These are phyloP conservation scores for Penstemon barbatus DNA, from an alignment of 257 asterid species.

Conservation along the genomic window DNA sequence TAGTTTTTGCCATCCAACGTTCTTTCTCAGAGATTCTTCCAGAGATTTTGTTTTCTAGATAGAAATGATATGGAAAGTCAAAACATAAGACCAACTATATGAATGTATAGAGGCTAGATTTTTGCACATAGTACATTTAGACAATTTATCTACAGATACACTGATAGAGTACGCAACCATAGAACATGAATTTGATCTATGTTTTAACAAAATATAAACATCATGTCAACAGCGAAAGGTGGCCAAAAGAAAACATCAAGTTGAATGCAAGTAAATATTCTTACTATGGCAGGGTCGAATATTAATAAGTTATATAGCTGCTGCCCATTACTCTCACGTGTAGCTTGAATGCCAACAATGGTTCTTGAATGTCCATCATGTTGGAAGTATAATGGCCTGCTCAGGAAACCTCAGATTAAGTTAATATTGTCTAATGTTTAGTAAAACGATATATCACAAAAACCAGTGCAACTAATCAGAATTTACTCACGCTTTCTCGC, in stretches of 20 bases:
- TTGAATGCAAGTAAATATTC: constrained; percentile 30
- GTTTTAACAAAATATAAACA: constrained; percentile 10
- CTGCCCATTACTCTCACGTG: constrained; percentile 49
- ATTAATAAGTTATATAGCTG: constrained; percentile 65
- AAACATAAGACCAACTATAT: constrained; percentile 12
- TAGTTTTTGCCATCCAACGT: constrained; percentile 75
- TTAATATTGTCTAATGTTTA: constrained; percentile 3
- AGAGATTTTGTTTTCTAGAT: constrained; percentile 62
- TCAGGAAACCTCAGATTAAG: constrained; percentile 29
- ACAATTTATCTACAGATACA: neutral
- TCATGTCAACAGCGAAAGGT: constrained; percentile 11
- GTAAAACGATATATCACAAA: neutral
- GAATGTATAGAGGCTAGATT: neutral
- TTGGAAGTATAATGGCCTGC: constrained; percentile 93
- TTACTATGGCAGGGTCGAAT: constrained; percentile 83
- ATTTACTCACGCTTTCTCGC: constrained; percentile 74
- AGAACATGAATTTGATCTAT: constrained; percentile 8
- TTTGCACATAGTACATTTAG: constrained; percentile 6
- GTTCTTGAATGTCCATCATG: constrained; percentile 96
- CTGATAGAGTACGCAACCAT: neutral
- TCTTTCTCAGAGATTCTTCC: constrained; percentile 43
- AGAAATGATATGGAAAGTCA: constrained; percentile 13
- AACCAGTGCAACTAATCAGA: constrained; percentile 6
- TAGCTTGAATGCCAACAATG: constrained; percentile 82
- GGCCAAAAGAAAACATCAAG: neutral